Conservation (phyloP, 1,139 yeast species). For the Blastobotrys aristatus region DNA sequence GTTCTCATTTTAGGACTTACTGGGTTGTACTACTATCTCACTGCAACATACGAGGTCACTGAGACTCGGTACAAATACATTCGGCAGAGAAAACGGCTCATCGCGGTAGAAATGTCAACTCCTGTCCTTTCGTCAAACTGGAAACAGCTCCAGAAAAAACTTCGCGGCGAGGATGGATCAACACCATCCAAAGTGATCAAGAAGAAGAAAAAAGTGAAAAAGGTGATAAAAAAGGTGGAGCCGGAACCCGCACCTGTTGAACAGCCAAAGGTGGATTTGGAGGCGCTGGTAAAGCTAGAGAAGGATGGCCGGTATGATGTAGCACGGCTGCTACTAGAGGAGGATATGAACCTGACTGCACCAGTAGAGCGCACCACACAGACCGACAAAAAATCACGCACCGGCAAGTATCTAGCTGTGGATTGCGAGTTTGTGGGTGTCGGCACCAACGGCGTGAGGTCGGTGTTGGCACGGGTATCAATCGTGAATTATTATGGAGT, state of each 20-base stretch:
- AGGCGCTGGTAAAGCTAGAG: not conserved
- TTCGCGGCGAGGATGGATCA: conserved; percentile 2
- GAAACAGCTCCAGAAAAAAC: conserved; percentile 21
- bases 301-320: not conserved
- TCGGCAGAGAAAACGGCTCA: not conserved
- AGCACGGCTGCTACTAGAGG: not conserved
- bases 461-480: conserved; percentile 82
- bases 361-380: not conserved
- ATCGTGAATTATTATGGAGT: conserved; percentile 79
- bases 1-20: not conserved
- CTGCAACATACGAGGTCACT: not conserved
- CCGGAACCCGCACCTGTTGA: not conserved
- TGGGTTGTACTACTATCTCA: not conserved
- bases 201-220: conserved; percentile 1
- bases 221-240: not conserved
- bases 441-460: conserved; percentile 62
- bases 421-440: conserved; percentile 96
- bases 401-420: conserved; percentile 73
- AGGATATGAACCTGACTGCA: not conserved
- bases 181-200: not conserved
- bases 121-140: conserved; percentile 22
- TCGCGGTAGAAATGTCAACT: not conserved
- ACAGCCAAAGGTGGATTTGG: not conserved
- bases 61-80: not conserved
- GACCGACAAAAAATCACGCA: not conserved